Evolutionary conservation across 2,329 filamentous ascomycete genomes (phyloP), one percentile per base, ranked within the genome.

Genomic region (Trichoderma atrobrunneum): DNA sequence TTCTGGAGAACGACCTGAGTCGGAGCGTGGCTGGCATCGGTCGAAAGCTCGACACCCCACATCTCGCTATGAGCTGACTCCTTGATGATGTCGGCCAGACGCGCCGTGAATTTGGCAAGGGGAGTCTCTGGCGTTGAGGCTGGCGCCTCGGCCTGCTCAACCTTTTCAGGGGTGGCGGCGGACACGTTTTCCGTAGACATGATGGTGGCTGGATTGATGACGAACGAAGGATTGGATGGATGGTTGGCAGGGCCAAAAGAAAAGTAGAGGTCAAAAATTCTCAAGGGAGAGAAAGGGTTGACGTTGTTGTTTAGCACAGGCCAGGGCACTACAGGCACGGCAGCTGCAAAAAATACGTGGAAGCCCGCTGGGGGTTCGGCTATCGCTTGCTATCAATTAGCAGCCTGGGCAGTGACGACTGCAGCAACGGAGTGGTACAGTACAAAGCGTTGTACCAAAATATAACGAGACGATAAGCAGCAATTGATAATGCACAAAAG

Each of bases 1-100:
- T 98, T 98, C 80, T 97, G 94, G 63, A 98, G 86, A 66, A 98
- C 89, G 77, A 97, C 91, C 79, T 92, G 91, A 62, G 92, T 94
- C 70, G 93, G 93, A 67, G 95, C 86, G 77, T 94, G 87, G 54
- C 83, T 81, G 24, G 83, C 82, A 72, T 85, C 81, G 16, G 43
- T 26, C 11, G 82, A 81, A 59, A 98, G 88, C 36, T 87, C 84
- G 69, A 98, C 90, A 63, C 95, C 95, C 90, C 95, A 98, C 87
- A 98, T 93, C 85, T 98, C 94, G 66, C 84, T 83, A 82, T 97
- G 87, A 18, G 83, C 86, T 66, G 88, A 84, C 72, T 86, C 84
- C 63, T 84, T 82, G 73, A 90, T 81, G 73, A 94, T 87, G 7
- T 84, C 81, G 7, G 87, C 82, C 39, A 95, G 85, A 34, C 85